Evolutionary conservation across 139 green algal genomes (phyloP).

Genomic region (Tetraselmis striata): DNA sequence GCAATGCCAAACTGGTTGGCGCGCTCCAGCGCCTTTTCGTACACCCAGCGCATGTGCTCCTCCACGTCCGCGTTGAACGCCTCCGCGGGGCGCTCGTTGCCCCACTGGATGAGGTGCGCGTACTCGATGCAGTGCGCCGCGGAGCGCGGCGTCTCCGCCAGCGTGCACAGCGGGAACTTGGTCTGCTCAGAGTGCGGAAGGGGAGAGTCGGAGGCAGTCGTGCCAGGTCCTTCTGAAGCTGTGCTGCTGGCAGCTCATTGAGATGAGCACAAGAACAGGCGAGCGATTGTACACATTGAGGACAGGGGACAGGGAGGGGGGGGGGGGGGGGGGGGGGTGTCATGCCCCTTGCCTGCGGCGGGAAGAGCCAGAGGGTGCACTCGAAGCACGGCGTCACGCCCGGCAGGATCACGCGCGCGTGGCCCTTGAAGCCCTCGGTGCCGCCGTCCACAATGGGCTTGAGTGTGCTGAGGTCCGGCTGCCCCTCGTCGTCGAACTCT

Average conservation of each 20-base stretch:
- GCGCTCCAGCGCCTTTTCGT: constrained; percentile 60
- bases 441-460: constrained; percentile 97
- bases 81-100: constrained; percentile 58
- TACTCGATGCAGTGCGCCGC: constrained; percentile 98
- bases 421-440: constrained; percentile 98
- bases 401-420: constrained; percentile 92
- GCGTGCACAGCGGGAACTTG: constrained; percentile 95
- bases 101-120: constrained; percentile 92
- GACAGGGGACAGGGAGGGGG: background rate
- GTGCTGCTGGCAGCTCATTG: too few relatives aligned
- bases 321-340: background rate
- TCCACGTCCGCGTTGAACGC: constrained; percentile 91
- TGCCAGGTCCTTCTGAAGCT: too few relatives aligned
- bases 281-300: background rate
- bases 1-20: constrained; percentile 82
- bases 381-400: constrained; percentile 97
- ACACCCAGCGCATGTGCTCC: constrained; percentile 96
- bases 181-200: constrained; percentile 14
- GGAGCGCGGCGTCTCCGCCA: constrained; percentile 85
- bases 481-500: constrained; percentile 85
- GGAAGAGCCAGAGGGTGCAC: constrained; percentile 99
- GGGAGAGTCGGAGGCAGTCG: background rate
- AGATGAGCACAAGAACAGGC: too few relatives aligned
- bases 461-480: constrained; percentile 68
- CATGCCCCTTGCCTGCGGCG: constrained; percentile 57